phyloP scores from a whole-genome alignment of 106 monocot species.

The Narthecium ossifragum region DNA sequence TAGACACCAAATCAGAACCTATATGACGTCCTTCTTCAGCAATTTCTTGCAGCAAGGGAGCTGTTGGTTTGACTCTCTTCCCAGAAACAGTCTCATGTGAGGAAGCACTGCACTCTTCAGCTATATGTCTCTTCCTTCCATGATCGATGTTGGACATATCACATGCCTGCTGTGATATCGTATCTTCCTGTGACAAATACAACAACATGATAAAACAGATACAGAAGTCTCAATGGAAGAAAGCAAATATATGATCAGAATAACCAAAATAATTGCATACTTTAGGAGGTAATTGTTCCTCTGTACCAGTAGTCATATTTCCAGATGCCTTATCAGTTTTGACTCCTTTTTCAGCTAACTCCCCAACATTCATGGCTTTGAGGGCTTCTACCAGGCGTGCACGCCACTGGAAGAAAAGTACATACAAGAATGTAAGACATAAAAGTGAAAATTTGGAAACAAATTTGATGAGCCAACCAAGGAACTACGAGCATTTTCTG shows the following conservation, averaged over 20 bases:
- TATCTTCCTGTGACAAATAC: slow-evolving; percentile 41
- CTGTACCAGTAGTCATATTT: slow-evolving; percentile 4
- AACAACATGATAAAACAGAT: too few species aligned
- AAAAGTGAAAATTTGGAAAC: too few species aligned
- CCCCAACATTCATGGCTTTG: slow-evolving; percentile 39
- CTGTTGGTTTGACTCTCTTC: slow-evolving; percentile 40
- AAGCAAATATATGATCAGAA: too few species aligned
- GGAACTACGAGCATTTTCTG: too few species aligned
- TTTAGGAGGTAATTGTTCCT: slow-evolving; percentile 25
- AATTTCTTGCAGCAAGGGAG: slow-evolving; percentile 13
- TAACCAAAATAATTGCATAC: slow-evolving; percentile 14
- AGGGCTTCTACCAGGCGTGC: slow-evolving; percentile 71
- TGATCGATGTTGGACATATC: slow-evolving; percentile 24
- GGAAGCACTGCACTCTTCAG: slow-evolving; percentile 29
- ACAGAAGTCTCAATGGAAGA: too few species aligned
- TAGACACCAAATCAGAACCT: slow-evolving; percentile 14
- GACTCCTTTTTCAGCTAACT: slow-evolving; percentile 15
- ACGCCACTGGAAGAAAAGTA: slow-evolving; percentile 90
- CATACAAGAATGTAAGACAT: too few species aligned
- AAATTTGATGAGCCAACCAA: too few species aligned
- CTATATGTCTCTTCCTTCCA: slow-evolving; percentile 43
- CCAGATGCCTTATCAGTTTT: slow-evolving; percentile 17
- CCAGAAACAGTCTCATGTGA: slow-evolving; percentile 27
- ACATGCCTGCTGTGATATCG: slow-evolving; percentile 9
- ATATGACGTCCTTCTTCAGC: slow-evolving; percentile 20